Conservation (phyloP, 768 basidiomycete species). For the Russula lepida region DNA sequence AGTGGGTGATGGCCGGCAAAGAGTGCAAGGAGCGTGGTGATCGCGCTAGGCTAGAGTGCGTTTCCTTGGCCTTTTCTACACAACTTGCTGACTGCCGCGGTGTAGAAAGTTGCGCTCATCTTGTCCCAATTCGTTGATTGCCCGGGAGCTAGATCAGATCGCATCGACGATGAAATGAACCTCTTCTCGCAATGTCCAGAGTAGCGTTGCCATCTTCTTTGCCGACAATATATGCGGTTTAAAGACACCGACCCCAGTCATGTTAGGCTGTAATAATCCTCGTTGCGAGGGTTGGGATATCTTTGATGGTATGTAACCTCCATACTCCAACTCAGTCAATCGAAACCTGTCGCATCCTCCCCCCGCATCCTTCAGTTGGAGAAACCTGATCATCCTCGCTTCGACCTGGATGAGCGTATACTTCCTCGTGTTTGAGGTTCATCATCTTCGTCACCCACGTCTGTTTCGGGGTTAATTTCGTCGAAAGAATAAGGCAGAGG, state of each 20-base stretch:
- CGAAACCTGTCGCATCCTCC: neutral
- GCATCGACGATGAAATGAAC: constrained; percentile 56
- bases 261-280: neutral
- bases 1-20: constrained; percentile 81
- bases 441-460: constrained; percentile 33
- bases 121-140: constrained; percentile 75
- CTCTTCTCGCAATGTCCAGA: neutral
- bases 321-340: neutral
- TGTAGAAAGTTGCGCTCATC: constrained; percentile 59
- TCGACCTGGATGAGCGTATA: neutral
- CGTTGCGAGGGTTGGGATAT: neutral
- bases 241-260: neutral
- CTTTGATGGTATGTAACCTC: neutral
- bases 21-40: constrained; percentile 89
- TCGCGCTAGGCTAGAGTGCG: constrained; percentile 77
- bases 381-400: neutral
- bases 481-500: constrained; percentile 71
- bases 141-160: constrained; percentile 66
- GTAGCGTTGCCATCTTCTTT: neutral
- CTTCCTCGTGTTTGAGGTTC: neutral
- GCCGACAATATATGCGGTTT: neutral
- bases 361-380: neutral
- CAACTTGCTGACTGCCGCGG: constrained; percentile 11
- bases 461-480: constrained; percentile 34
- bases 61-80: neutral